Evolutionary conservation across 2,329 filamentous ascomycete species (phyloP).

Genomic region (Pseudogymnoascus sp.): DNA sequence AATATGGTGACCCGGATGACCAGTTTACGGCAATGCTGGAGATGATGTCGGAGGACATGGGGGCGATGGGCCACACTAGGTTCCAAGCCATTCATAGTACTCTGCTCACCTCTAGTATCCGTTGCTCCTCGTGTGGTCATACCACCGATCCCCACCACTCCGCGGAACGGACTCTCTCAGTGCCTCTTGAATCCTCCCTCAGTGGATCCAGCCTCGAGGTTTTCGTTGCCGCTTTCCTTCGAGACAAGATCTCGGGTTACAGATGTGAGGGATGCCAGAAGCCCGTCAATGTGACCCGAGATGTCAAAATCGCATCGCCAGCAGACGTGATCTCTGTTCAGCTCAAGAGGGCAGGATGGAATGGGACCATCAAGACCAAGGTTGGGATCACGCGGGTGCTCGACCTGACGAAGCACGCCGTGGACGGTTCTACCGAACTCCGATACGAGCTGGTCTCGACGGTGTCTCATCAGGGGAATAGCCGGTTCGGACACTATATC

Average conservation of each 20-base stretch:
- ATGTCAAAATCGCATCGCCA: constrained; percentile 21
- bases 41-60: constrained; percentile 24
- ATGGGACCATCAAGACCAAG: constrained; percentile 17
- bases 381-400: constrained; percentile 21
- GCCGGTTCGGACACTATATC: constrained; percentile 22
- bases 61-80: constrained; percentile 9
- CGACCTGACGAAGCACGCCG: constrained; percentile 23
- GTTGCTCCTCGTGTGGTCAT: constrained; percentile 25
- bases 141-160: constrained; percentile 20
- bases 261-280: constrained; percentile 25
- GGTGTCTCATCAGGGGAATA: constrained; percentile 25
- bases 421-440: constrained; percentile 14
- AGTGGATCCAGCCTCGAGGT: constrained; percentile 18
- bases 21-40: constrained; percentile 26
- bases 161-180: constrained; percentile 23
- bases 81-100: constrained; percentile 23
- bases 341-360: constrained; percentile 26
- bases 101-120: constrained; percentile 18
- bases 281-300: constrained; percentile 14
- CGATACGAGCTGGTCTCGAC: constrained; percentile 29
- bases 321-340: constrained; percentile 27
- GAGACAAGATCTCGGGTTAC: constrained; percentile 24
- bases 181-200: constrained; percentile 24
- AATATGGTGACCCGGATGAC: constrained; percentile 31
- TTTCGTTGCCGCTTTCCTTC: constrained; percentile 24